Conservation (phyloP, 2,329 filamentous ascomycete species). For the Trichoderma sp. region DNA sequence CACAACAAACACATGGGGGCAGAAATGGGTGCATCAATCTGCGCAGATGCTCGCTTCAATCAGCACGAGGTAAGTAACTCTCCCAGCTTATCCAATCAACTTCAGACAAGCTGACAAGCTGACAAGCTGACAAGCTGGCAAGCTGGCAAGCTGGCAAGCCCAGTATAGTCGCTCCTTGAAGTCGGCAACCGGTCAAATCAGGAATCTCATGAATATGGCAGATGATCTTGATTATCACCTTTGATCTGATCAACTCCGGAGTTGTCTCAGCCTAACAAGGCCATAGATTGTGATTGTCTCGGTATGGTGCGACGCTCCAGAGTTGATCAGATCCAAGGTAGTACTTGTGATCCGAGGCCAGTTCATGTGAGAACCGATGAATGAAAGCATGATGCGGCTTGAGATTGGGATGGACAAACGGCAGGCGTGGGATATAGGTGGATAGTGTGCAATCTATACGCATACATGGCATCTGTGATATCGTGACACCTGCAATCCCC, state of each 20-base stretch:
- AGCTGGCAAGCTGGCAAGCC: too few relatives aligned
- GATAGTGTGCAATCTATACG: neutral
- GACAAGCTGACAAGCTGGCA: too few relatives aligned
- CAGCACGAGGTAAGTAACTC: too few relatives aligned
- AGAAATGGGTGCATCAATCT: too few relatives aligned
- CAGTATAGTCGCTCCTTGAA: too few relatives aligned
- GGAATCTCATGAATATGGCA: too few relatives aligned
- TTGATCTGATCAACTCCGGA: neutral
- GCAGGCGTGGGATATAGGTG: neutral
- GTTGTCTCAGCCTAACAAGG: neutral
- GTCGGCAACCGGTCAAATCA: too few relatives aligned
- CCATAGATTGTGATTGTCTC: neutral
- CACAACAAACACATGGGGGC: too few relatives aligned
- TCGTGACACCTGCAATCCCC: neutral
- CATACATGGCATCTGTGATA: neutral
- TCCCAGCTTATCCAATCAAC: too few relatives aligned
- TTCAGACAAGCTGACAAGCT: too few relatives aligned
- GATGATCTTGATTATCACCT: neutral
- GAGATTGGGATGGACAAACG: neutral
- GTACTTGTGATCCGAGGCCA: neutral
- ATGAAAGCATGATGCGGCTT: too few relatives aligned
- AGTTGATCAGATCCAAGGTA: neutral
- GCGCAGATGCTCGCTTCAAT: too few relatives aligned
- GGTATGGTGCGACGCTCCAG: neutral
- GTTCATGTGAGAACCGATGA: neutral